Base-by-base conservation (phyloP, 2,329 filamentous ascomycete species). In the Ceratocystiopsis sp. region DNA sequence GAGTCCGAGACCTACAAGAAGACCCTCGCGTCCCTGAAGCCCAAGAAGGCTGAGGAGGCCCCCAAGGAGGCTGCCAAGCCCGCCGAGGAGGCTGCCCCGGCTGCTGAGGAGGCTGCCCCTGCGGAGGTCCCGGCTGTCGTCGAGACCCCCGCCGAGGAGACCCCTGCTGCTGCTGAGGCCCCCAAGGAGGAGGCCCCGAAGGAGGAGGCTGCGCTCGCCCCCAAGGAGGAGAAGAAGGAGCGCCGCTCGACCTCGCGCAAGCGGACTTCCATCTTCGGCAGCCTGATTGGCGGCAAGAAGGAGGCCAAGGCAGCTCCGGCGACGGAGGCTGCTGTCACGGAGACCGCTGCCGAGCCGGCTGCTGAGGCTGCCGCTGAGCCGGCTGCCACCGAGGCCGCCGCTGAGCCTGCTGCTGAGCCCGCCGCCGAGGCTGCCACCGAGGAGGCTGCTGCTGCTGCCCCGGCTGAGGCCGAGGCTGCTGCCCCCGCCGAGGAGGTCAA, bases 1-100 rank as follows among this genome's bases (percentile, higher is more conserved):
- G 77, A 79, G 63, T 80, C 78, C 54, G 86, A 94, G 63, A 74
- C 75, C 47, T 98, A 94, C 79, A 95, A 94, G 78, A 70, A 74
- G 54, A 78, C 83, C 51, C 64, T 91, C 17, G 81, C 86, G 66
- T 80, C 78, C 57, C 64, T 75, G 52, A 74, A 74, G 62, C 70
- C 69, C 35, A 55, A 58, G 51, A 63, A 65, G 33, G 25, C 10
- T 2, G 15, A 34, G 13, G 33, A 74, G 62, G 69, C 69, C 36
- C 55, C 58, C 51, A 64, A 34, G 13, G 33, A 74, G 62, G 69
- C 69, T 35, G 54, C 58, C 51, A 64, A 63, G 57, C 61, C 63
- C 52, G 57, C 59, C 52, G 55, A 59, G 49, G 59, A 58, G 38
- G 52, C 56, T 16, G 51, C 53, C 48, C 61, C 58, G 47, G 49